phyloP scores from a whole-genome alignment of 1,139 yeast genomes.

The Diutina sp. region DNA sequence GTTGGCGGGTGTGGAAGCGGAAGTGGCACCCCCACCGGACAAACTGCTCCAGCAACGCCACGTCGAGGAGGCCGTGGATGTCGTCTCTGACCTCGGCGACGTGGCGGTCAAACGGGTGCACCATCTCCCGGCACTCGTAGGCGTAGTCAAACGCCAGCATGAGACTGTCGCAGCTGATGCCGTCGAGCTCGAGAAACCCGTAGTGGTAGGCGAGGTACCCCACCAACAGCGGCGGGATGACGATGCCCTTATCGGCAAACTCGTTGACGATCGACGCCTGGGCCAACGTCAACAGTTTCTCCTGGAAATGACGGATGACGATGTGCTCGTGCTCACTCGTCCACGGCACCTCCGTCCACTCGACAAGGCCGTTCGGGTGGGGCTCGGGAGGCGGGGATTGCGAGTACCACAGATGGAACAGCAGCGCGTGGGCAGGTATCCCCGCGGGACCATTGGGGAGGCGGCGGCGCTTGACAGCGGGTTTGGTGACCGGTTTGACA shows the following conservation, averaged over 20 bases:
- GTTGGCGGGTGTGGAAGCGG: not conserved
- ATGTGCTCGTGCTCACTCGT: not conserved
- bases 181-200: not conserved
- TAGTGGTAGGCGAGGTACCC: not conserved
- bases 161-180: not conserved
- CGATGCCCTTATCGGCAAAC: not conserved
- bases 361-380: too few species aligned
- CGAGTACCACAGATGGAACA: too few species aligned
- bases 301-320: not conserved
- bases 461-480: too few species aligned
- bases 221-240: not conserved
- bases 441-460: too few species aligned
- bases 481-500: too few species aligned
- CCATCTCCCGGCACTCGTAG: not conserved
- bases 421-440: too few species aligned
- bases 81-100: not conserved
- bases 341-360: not conserved
- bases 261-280: not conserved
- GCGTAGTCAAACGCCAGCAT: conserved; percentile 1
- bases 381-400: too few species aligned
- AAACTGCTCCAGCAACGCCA: not conserved
- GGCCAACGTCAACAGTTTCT: not conserved
- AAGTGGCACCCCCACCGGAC: not conserved
- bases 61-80: not conserved
- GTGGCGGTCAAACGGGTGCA: not conserved